Conservation (phyloP, 306 rosid species). For the Citrullus colocynthis region DNA sequence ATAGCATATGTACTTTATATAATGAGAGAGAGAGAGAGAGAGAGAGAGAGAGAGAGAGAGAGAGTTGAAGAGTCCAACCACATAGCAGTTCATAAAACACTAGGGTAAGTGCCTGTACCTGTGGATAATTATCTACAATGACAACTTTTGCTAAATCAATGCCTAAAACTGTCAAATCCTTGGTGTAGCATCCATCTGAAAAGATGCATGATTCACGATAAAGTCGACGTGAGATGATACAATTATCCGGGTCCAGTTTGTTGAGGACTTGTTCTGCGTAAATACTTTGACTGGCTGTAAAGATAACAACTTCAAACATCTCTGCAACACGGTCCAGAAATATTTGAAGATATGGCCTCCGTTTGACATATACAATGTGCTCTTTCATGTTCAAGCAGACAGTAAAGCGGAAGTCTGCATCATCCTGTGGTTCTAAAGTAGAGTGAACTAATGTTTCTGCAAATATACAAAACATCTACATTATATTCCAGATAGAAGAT, state of each 20-base stretch:
- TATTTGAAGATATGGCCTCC: slow-evolving; percentile 70
- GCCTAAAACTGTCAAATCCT: slow-evolving; percentile 87
- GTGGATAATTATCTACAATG: slow-evolving; percentile 92
- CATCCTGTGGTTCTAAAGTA: slow-evolving; percentile 63
- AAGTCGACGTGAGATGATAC: slow-evolving; percentile 61
- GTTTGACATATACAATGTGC: slow-evolving; percentile 72
- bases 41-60: neutral
- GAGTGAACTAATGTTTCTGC: slow-evolving; percentile 99
- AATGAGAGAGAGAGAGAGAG: neutral
- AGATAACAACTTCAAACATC: slow-evolving; percentile 83
- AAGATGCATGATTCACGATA: slow-evolving; percentile 91
- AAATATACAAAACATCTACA: slow-evolving; percentile 5
- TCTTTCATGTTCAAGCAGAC: slow-evolving; percentile 88
- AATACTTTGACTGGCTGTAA: slow-evolving; percentile 97
- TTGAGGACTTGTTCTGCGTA: slow-evolving; percentile 90
- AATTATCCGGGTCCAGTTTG: slow-evolving; percentile 72
- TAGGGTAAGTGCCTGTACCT: slow-evolving; percentile 35
- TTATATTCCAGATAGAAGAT: neutral
- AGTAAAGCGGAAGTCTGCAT: slow-evolving; percentile 72
- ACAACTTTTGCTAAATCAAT: slow-evolving; percentile 81
- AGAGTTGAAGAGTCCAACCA: neutral
- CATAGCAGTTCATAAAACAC: neutral
- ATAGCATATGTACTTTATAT: neutral
- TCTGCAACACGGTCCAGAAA: slow-evolving; percentile 91
- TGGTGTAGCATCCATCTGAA: slow-evolving; percentile 81